Base-by-base conservation (phyloP, 306 rosid species). In the Casuarina glauca region DNA sequence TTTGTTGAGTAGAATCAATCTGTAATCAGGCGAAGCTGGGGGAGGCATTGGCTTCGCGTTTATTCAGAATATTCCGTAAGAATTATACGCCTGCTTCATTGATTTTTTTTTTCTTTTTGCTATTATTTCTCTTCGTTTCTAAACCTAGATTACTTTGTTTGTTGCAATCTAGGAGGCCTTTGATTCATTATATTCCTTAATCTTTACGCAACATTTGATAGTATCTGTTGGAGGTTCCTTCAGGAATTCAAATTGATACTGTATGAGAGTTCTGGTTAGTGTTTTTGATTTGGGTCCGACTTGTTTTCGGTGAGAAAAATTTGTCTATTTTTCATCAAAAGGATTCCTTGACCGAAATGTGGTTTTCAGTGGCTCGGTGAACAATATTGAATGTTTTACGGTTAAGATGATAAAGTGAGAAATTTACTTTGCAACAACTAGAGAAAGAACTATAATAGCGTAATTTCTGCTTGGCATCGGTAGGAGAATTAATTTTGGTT, bases 111-210 rank as follows among this genome's bases (percentile, higher is more conserved):
- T 20, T 52, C 15, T 66, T 13, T 9, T 36, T 3, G 9, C 2
- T 44, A 20, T 46, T 17, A 1, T 11, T 53, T 54, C 43, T 12
- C 15, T 10, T 84, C 54, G 15, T 3, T 44, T 69, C 44, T 36
- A 39, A 50, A 69, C 82, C 84, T 82, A 76, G 73, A 74, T 77
- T 77, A 12, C 54, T 46, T 82, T 69, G 45, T 26, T 38, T 66
- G 73, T 70, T 72, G 76, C 69, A 35, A 64, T 66, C 52, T 8
- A 7, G 17, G 52, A 62, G 77, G 66, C 49, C 3, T 84, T 73
- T 64, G n/a, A n/a, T 57, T 55, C 9, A 16, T 19, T 19, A 42
- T 19, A 61, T 58, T 44, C 5, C 57, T 19, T 11, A 64, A 10
- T 11, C 55, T 35, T 52, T 50, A 13, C 6, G 0, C 36, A 9